Evolutionary conservation across 257 asterid species (phyloP), one percentile per base, ranked within the genome.

Genomic region (Hygrophila difformis): DNA sequence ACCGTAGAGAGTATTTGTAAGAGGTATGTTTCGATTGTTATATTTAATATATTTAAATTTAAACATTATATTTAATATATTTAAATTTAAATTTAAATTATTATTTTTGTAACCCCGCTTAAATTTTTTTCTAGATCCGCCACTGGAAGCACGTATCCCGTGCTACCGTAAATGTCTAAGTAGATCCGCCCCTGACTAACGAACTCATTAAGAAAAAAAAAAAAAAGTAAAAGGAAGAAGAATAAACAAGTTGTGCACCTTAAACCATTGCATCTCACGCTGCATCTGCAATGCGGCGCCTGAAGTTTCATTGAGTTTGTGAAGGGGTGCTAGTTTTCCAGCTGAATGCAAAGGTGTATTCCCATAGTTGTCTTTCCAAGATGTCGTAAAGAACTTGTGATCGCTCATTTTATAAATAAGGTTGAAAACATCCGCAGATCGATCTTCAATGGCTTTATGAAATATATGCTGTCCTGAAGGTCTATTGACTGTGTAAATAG

Each of bases 271-370:
- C 12, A 47, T 9, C 37, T 56, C 62, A 12, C 28, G 14, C 4
- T 48, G 56, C 63, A 57, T 26, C 19, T 38, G 49, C 21, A 57
- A 31, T 14, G 53, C 39, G 0, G 49, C 34, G 14, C 55, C 44
- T 15, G 26, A 22, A 8, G 13, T n/a, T 26, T n/a, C 18, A 39
- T 39, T 34, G 6, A 39, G 43, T 2, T 22, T 34, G 8, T 17
- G 24, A 26, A 8, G 6, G 12, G 38, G 64, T 2, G 62, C 33
- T 13, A n/a, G 3, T 19, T 39, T 21, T 29, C 24, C 57, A 0
- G 51, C 49, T n/a, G 31, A 13, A 5, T 58, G 57, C 35, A 58
- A 18, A 0, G 39, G 18, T 22, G 24, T 58, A 20, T 49, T 58
- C 8, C 12, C 31, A 0, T 12, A 5, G 1, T 19, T 7, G 10